Conservation (phyloP, 768 basidiomycete genomes). For the Termitomyces titanicus region DNA sequence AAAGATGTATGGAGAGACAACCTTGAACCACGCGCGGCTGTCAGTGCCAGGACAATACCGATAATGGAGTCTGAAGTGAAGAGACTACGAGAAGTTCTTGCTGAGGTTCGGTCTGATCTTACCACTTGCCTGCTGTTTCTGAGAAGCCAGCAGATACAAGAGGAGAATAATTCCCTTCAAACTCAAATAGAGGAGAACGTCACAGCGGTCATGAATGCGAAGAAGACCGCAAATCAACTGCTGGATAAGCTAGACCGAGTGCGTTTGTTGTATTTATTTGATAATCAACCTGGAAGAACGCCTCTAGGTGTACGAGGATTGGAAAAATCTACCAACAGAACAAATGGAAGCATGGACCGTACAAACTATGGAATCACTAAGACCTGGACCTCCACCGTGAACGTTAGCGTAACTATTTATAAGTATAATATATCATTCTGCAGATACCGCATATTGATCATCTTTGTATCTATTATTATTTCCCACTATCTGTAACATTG, state of each 20-base stretch:
- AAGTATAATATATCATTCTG: not conserved
- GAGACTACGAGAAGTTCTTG: conserved; percentile 34
- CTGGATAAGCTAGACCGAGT: conserved; percentile 56
- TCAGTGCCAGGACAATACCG: conserved; percentile 61
- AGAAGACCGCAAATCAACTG: conserved; percentile 41
- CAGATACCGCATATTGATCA: not conserved
- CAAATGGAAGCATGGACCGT: conserved; percentile 60
- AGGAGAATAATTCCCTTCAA: conserved; percentile 47
- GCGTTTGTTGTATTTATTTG: conserved; percentile 10
- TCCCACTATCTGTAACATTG: not conserved
- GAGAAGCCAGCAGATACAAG: conserved; percentile 44
- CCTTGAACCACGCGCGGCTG: conserved; percentile 59
- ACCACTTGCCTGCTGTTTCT: not conserved
- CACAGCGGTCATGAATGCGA: conserved; percentile 39
- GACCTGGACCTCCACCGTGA: conserved; percentile 27
- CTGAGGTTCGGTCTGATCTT: conserved; percentile 28
- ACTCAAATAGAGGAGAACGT: conserved; percentile 47
- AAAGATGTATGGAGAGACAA: conserved; percentile 65
- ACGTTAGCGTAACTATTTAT: not conserved
- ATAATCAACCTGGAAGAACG: conserved; percentile 6
- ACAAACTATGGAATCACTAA: conserved; percentile 39
- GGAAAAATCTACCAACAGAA: conserved; percentile 56
- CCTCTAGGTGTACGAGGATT: conserved; percentile 43
- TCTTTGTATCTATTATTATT: not conserved
- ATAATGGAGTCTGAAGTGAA: conserved; percentile 43